Evolutionary conservation across 2,329 filamentous ascomycete species (phyloP).

Genomic region (Cercospora zeae-maydis): DNA sequence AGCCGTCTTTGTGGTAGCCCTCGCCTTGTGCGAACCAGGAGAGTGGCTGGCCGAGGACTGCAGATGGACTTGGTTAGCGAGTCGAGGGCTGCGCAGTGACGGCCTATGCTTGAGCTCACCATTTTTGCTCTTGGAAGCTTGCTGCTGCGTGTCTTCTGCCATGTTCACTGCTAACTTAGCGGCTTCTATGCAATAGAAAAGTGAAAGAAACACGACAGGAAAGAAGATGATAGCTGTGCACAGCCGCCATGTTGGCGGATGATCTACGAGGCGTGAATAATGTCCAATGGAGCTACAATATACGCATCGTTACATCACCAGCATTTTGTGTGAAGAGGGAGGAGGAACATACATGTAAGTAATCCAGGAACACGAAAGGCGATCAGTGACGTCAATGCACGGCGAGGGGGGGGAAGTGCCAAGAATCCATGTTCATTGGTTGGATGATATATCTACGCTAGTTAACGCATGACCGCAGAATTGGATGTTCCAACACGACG

Average conservation of each 20-base stretch:
- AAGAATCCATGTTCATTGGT: not conserved
- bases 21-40: conserved; percentile 16
- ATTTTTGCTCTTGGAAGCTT: not conserved
- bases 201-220: not conserved
- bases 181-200: too few species aligned
- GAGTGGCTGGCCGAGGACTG: conserved; percentile 16
- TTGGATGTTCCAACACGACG: too few species aligned
- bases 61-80: not conserved
- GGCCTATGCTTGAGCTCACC: not conserved
- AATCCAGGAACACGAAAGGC: not conserved
- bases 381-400: not conserved
- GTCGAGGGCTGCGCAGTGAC: not conserved
- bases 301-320: conserved; percentile 2
- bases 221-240: not conserved
- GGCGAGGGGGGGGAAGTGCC: too few species aligned
- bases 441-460: too few species aligned
- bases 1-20: conserved; percentile 20
- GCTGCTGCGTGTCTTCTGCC: not conserved
- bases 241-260: not conserved
- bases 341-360: not conserved
- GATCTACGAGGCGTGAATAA: not conserved
- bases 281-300: not conserved
- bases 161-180: not conserved
- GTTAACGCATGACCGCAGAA: not conserved
- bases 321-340: not conserved